Base-by-base conservation (phyloP, 345 rosid genomes). In the Noccaea bulbosa region DNA sequence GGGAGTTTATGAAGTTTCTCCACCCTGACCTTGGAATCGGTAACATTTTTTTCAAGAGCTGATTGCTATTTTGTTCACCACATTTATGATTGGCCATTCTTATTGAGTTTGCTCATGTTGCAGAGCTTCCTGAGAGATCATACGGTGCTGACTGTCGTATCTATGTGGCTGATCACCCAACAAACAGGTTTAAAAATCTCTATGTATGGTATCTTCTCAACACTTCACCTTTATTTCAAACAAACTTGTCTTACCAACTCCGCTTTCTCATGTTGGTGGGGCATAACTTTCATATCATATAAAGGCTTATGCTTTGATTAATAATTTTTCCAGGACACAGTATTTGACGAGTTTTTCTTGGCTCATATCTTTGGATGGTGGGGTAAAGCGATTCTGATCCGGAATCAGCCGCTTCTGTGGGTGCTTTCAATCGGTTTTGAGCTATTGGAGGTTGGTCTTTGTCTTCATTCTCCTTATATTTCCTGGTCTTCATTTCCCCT, bases 341-440 rank as follows among this genome's bases (percentile, higher is more conserved):
- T 92, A 35, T 87, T 95, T 76, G 99, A 95, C 74, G 98, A 92
- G 72, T 92, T 95, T 83, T 92, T 95, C 79, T 72, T 92, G 55
- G 99, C 99, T 40, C 99, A 95, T 76, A 88, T 95, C 40, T 87
- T 95, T 81, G 99, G 99, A 51, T 95, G 98, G 99, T 95, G 99
- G 99, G 98, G 98, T 53, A 95, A 95, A 80, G 99, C 99, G 49
- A 95, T 92, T 81, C 65, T 95, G 75, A 79, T 95, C 50, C 93
- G 98, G 60, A 95, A 95, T 73, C 99, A 92, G 76, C 89, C 98
- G 2, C 95, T 95, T 82, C 86, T 92, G 2, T 95, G 99, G 99
- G 92, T 95, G 61, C 87, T 95, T 45, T 95, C 98, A 8, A 74
- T 95, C 79, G 99, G 98, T 68, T 95, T 95, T 81, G 99, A 95